phyloP scores from a whole-genome alignment of 176 grass and related monocot species.

The Eremochloa ophiuroides region DNA sequence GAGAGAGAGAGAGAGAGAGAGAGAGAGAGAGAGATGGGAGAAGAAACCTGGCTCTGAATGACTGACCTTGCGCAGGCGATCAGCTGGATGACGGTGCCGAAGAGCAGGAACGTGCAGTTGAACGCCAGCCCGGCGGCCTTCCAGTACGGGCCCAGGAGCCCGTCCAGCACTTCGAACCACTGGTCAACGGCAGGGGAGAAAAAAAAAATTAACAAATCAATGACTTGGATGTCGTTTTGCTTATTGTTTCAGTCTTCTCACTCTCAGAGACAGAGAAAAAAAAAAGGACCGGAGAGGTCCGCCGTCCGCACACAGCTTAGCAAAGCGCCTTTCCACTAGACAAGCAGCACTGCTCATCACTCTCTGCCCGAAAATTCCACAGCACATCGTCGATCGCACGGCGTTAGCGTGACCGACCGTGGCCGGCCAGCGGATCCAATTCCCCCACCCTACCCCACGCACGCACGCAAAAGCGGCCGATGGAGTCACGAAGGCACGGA shows the following conservation, averaged over 20 bases:
- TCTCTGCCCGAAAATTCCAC: background rate
- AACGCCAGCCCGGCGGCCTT: conserved; percentile 45
- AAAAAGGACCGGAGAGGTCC: background rate
- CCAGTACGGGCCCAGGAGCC: conserved; percentile 52
- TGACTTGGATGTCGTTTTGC: conserved; percentile 25
- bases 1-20: too few relatives aligned
- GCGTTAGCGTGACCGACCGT: background rate
- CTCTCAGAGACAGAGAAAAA: background rate
- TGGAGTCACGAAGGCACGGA: background rate
- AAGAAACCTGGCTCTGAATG: background rate
- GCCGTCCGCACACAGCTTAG: background rate
- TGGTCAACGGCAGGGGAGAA: background rate
- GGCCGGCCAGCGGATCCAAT: conserved; percentile 16
- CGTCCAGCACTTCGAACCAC: conserved; percentile 62
- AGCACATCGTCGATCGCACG: conserved; percentile 1
- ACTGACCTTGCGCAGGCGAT: conserved; percentile 52
- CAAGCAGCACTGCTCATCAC: background rate
- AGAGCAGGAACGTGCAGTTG: conserved; percentile 68
- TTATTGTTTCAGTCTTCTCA: conserved; percentile 3
- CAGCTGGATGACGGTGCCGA: conserved; percentile 60
- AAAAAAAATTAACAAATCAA: background rate
- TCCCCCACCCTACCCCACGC: background rate
- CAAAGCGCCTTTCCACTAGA: conserved; percentile 1
- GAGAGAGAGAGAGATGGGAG: too few relatives aligned
- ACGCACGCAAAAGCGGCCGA: background rate